These are phyloP conservation scores for Aspergillus neoniger DNA, from an alignment of 2,329 filamentous ascomycete genomes.

Conservation along the genomic window DNA sequence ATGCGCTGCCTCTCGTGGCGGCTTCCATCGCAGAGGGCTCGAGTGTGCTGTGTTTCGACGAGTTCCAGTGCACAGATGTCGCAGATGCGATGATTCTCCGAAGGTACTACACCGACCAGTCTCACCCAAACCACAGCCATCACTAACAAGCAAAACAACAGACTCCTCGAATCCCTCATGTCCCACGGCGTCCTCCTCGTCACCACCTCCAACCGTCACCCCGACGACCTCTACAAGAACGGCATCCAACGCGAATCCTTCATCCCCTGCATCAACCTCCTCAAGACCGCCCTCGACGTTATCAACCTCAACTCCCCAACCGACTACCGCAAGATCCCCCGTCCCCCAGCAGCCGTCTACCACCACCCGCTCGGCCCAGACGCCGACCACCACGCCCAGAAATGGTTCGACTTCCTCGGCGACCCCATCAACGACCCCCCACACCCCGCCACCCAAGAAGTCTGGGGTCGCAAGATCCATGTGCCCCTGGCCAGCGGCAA, in stretches of 20 bases:
- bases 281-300: conserved; percentile 80
- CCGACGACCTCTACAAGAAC: conserved; percentile 95
- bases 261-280: conserved; percentile 88
- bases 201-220: conserved; percentile 95
- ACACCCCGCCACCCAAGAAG: conserved; percentile 74
- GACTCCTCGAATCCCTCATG: conserved; percentile 87
- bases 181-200: conserved; percentile 94
- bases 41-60: conserved; percentile 93
- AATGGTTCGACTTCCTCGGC: conserved; percentile 94
- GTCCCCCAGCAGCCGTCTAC: conserved; percentile 91
- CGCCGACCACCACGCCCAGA: conserved; percentile 78
- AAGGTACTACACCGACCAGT: conserved; percentile 48
- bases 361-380: conserved; percentile 81
- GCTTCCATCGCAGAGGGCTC: conserved; percentile 87
- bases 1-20: conserved; percentile 87
- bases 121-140: conserved; percentile 17
- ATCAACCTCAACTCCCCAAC: conserved; percentile 94
- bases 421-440: conserved; percentile 75
- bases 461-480: conserved; percentile 89
- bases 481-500: conserved; percentile 86
- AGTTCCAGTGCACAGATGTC: conserved; percentile 98
- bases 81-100: conserved; percentile 98
- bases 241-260: conserved; percentile 96
- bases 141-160: neutral
- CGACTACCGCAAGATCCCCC: conserved; percentile 95